Evolutionary conservation across 2,329 filamentous ascomycete genomes (phyloP).

Genomic region (Chrysoporthe austroafricana): DNA sequence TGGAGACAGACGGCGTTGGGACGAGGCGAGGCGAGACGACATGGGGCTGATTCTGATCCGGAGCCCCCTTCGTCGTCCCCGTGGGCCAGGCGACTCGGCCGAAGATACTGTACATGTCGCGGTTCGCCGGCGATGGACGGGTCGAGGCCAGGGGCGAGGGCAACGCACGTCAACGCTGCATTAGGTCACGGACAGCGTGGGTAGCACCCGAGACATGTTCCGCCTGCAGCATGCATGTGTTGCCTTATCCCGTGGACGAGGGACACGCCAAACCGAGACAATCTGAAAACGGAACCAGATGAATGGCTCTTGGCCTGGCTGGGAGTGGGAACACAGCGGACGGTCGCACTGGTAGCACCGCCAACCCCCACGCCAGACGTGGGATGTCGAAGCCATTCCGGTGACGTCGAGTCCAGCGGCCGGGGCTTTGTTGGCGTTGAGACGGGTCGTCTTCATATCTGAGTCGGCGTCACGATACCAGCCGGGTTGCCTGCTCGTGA

Average conservation of each 20-base stretch:
- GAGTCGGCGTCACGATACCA: not conserved
- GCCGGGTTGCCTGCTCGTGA: not conserved
- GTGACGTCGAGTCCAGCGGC: not conserved
- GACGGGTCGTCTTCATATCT: not conserved
- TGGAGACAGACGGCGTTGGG: too few relatives aligned
- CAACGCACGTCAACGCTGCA: too few relatives aligned
- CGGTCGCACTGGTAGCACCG: not conserved
- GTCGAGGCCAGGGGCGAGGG: too few relatives aligned
- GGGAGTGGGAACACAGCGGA: too few relatives aligned
- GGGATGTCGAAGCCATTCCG: not conserved
- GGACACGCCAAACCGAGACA: too few relatives aligned
- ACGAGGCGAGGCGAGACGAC: too few relatives aligned
- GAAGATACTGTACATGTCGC: not conserved
- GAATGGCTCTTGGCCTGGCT: not conserved
- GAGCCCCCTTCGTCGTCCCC: not conserved
- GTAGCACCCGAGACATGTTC: too few relatives aligned
- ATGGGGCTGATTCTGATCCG: not conserved
- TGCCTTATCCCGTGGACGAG: too few relatives aligned
- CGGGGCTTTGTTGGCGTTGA: not conserved
- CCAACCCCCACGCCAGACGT: not conserved
- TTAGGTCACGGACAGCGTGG: too few relatives aligned
- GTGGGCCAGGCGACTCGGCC: not conserved
- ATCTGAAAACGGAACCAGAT: not conserved
- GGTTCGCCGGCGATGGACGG: too few relatives aligned
- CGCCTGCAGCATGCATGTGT: too few relatives aligned